A percentile compares a stretch with the other conserved stretches of the same genome.
Evolutionary conservation across 805 yeast species (phyloP).

Genomic region (Wickerhamiella australiensis): DNA sequence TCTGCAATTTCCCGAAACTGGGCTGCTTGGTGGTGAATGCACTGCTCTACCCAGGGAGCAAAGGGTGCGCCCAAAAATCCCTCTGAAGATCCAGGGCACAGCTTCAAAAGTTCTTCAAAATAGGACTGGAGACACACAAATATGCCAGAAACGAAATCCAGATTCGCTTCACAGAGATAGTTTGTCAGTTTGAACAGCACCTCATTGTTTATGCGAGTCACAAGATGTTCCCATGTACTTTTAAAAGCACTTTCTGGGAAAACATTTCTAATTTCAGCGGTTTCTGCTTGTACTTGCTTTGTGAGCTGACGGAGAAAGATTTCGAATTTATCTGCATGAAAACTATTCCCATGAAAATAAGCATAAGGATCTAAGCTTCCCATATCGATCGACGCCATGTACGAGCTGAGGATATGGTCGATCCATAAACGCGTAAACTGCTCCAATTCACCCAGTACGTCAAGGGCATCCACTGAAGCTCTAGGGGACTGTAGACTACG

Average conservation of each 20-base stretch:
- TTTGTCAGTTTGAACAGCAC: constrained; percentile 19
- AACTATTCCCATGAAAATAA: constrained; percentile 1
- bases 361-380: constrained; percentile 7
- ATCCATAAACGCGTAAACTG: constrained; percentile 5
- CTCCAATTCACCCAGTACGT: neutral
- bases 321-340: constrained; percentile 6
- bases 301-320: constrained; percentile 19
- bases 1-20: constrained; percentile 24
- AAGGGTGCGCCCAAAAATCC: constrained; percentile 7
- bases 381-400: constrained; percentile 6
- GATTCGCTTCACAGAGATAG: constrained; percentile 5
- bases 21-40: constrained; percentile 15
- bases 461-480: neutral
- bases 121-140: constrained; percentile 17
- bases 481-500: neutral
- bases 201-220: constrained; percentile 21
- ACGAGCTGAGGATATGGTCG: constrained; percentile 2
- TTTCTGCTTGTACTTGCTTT: constrained; percentile 30
- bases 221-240: constrained; percentile 26
- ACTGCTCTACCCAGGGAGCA: constrained; percentile 15
- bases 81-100: neutral
- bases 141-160: constrained; percentile 5
- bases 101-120: constrained; percentile 12
- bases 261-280: constrained; percentile 32
- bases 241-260: constrained; percentile 29